Base-by-base conservation (phyloP, 352 stramenopile genomes). In the Pythium biforme region DNA sequence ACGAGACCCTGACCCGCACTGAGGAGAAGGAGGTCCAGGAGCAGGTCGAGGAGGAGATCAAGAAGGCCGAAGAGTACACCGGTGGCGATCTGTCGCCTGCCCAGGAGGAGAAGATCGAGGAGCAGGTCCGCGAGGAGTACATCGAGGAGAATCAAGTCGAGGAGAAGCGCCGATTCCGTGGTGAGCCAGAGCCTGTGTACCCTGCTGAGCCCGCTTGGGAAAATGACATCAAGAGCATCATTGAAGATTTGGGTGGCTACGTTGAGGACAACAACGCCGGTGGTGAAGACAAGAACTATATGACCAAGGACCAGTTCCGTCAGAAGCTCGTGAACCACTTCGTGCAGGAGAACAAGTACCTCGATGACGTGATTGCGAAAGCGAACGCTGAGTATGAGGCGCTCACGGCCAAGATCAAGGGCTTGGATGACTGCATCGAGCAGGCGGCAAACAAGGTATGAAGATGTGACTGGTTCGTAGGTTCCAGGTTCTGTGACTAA, bases 281-380 rank as follows among this genome's bases (percentile, higher is more conserved):
- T 22, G 22, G 19, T 15, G 61, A 37, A 33, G 51, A 31, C 34
- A 66, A 52, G 61, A 65, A 22, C n/a, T 76, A 68, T 29, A 83
- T 83, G 75, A 74, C 72, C 2, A 83, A 83, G 67, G 64, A 73
- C 10, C 54, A 78, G 41, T 81, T 85, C 55, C 64, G 74, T 55
- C 34, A 74, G 59, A 58, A 70, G 51, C 66, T 86, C 4, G 51
- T 57, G 0, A 34, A 53, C 5, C 66, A 76, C 56, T 86, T 75
- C 45, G 49, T 55, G 0, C 27, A 67, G 12, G 69, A 76, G 41
- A 62, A 62, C 20, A 62, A 69, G 62, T 46, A 56, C 25, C 25
- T 83, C 26, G 45, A 72, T 25, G 48, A 73, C 0, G 26, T 59
- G 31, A 55, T 63, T 1, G 60, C 33, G 0, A 53, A 73, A 17